Evolutionary conservation across 164 flowering plant species (phyloP).

Genomic region (Piper longum): DNA sequence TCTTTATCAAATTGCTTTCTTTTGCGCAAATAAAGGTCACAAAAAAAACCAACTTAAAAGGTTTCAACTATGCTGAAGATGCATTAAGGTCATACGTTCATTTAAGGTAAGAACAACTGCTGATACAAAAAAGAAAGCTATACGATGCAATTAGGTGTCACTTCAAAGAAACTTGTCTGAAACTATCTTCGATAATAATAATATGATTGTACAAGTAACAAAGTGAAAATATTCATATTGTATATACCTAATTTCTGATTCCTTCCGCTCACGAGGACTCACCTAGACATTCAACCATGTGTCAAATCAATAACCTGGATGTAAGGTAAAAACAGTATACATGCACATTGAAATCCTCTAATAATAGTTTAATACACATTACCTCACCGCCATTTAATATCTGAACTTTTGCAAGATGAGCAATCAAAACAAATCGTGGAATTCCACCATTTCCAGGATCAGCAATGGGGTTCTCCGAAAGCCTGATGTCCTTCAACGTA

Average conservation of each 20-base stretch:
- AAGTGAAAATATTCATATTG: background rate
- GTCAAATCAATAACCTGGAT: background rate
- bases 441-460: conserved; percentile 71
- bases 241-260: conserved; percentile 85
- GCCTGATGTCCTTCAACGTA: conserved; percentile 58
- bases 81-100: no score
- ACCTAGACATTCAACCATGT: conserved; percentile 36
- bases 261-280: conserved; percentile 71
- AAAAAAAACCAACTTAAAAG: no score
- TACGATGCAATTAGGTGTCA: no score
- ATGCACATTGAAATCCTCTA: background rate
- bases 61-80: no score
- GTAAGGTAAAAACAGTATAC: background rate
- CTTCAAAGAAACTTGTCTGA: no score
- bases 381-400: conserved; percentile 96
- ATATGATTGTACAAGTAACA: background rate
- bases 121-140: no score
- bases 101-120: no score
- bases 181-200: no score
- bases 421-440: conserved; percentile 67
- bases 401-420: conserved; percentile 63
- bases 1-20: no score
- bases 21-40: no score
- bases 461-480: conserved; percentile 77
- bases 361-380: conserved; percentile 1